Evolutionary conservation across 2,329 filamentous ascomycete genomes (phyloP).

Genomic region (Diaporthe capsici): DNA sequence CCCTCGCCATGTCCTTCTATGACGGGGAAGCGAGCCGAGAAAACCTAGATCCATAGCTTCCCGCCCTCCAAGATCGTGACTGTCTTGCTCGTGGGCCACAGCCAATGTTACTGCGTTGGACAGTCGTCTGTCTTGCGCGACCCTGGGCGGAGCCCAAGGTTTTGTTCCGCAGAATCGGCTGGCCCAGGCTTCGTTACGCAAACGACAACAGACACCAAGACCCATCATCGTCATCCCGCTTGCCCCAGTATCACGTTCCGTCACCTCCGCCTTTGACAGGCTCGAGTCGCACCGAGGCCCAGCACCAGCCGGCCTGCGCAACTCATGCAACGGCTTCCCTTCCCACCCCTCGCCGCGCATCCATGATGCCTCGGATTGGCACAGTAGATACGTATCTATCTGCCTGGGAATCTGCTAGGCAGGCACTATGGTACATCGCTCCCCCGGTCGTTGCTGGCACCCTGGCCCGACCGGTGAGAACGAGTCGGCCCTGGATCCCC

Average conservation of each 20-base stretch:
- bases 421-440: not conserved
- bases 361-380: not conserved
- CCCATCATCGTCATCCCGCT: conserved; percentile 10
- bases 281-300: conserved; percentile 10
- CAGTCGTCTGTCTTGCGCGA: not conserved
- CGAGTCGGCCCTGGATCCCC: conserved; percentile 9
- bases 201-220: not conserved
- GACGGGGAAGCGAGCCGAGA: conserved; percentile 13
- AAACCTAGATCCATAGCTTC: not conserved
- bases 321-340: not conserved
- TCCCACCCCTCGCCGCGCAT: not conserved
- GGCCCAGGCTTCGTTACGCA: conserved; percentile 10
- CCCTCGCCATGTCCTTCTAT: not conserved
- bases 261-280: conserved; percentile 34
- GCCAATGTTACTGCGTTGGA: not conserved
- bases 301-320: not conserved
- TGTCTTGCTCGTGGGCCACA: conserved; percentile 1
- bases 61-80: not conserved
- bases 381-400: not conserved
- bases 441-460: conserved; percentile 8
- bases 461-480: conserved; percentile 33
- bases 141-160: conserved; percentile 1
- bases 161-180: not conserved
- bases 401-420: not conserved
- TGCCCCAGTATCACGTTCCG: conserved; percentile 33